phyloP scores from a whole-genome alignment of 1,284 basidiomycete genomes.

The Trametes polyzona region DNA sequence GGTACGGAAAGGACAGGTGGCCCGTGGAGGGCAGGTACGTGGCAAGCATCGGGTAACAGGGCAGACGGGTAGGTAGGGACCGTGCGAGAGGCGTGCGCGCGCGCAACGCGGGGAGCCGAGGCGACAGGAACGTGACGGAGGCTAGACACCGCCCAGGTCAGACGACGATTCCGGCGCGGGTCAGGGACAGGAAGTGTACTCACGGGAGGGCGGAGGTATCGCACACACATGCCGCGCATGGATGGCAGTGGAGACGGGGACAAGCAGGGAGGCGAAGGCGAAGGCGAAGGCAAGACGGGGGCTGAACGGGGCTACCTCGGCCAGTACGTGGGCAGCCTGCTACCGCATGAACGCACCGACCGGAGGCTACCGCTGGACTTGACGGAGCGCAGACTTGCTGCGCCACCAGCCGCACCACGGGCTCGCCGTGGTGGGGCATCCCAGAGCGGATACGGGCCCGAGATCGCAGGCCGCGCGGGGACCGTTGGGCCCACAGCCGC shows the following conservation, averaged over 20 bases:
- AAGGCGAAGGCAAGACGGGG: neutral
- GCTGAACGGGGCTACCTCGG: constrained; percentile 22
- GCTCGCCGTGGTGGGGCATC: constrained; percentile 29
- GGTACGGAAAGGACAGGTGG: constrained; percentile 10
- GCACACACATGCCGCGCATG: neutral
- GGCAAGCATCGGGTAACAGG: neutral
- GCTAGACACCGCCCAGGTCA: neutral
- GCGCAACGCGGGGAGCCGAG: neutral
- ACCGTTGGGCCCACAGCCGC: neutral
- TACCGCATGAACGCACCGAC: constrained; percentile 34
- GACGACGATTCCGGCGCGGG: neutral
- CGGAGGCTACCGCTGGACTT: constrained; percentile 32
- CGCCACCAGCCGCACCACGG: constrained; percentile 7
- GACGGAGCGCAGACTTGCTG: constrained; percentile 33
- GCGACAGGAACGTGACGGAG: neutral
- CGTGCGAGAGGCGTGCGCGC: neutral
- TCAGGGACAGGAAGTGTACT: neutral
- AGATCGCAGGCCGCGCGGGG: constrained; percentile 36
- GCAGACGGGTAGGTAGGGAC: neutral
- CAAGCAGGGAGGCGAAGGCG: too few relatives aligned
- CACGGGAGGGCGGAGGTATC: constrained; percentile 2
- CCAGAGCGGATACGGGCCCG: constrained; percentile 40
- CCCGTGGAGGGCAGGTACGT: neutral
- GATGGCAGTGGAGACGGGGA: too few relatives aligned
- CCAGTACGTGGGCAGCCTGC: constrained; percentile 38